Conservation (phyloP, 1,284 basidiomycete genomes). For the Ceraceosorus guamensis region DNA sequence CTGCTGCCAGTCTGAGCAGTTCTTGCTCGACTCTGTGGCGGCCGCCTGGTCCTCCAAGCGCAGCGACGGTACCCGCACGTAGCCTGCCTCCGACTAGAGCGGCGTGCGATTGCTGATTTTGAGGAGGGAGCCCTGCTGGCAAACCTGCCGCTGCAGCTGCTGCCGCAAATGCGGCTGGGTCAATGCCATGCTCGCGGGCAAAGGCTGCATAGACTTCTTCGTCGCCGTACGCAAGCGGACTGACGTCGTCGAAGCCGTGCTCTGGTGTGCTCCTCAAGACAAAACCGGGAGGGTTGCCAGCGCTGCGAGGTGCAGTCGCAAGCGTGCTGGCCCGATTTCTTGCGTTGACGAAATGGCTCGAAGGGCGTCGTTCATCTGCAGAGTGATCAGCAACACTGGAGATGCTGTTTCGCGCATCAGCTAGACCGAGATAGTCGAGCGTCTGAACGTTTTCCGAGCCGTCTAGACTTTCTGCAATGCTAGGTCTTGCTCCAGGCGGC, state of each 20-base stretch:
- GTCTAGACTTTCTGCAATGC: neutral
- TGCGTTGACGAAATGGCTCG: neutral
- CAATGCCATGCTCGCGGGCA: conserved; percentile 9
- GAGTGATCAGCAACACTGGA: neutral
- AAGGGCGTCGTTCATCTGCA: neutral
- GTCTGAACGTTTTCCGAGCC: conserved; percentile 11
- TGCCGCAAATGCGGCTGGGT: conserved; percentile 7
- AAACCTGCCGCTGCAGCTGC: conserved; percentile 8
- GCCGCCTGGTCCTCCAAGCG: conserved; percentile 34
- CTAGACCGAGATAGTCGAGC: conserved; percentile 38
- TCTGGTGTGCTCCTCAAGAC: too few relatives aligned
- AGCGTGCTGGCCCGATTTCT: conserved; percentile 8
- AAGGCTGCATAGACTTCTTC: conserved; percentile 10
- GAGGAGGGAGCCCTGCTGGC: neutral
- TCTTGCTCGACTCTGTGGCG: conserved; percentile 37
- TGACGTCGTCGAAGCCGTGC: neutral
- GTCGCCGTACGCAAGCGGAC: neutral
- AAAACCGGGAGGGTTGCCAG: neutral
- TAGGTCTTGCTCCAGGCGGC: neutral
- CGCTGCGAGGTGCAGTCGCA: neutral
- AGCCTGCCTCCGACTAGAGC: too few relatives aligned
- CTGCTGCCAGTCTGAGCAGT: conserved; percentile 14
- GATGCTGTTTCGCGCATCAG: conserved; percentile 10
- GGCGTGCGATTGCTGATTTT: too few relatives aligned
- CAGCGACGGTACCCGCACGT: conserved; percentile 42